Base-by-base conservation (phyloP, 345 rosid species). In the Gossypioides kirkii region DNA sequence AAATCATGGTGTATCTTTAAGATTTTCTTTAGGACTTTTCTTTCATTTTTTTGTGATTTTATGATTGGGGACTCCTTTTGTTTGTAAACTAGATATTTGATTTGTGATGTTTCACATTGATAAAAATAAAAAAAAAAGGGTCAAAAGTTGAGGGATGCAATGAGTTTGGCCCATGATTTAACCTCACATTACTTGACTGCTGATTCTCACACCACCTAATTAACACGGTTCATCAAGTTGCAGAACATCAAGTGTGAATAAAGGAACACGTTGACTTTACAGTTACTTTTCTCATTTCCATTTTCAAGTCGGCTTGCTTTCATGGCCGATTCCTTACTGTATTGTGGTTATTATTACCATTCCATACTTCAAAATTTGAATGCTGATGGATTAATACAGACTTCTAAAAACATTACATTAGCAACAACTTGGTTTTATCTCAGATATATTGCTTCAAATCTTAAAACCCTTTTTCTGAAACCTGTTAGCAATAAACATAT, bases 1-100 rank as follows among this genome's bases (percentile, higher is more conserved):
- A 32, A 32, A 32, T 32, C 38, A 66, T 28, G n/a, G 50, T 67
- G 41, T 67, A 67, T 46, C 71, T 20, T 67, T 25, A 25, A 67
- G 71, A 67, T 67, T 67, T 67, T 46, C 41, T 67, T 67, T 8
- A 67, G 22, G 71, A 67, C 56, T 13, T 47, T n/a, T n/a, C n/a
- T n/a, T n/a, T n/a, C n/a, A n/a, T n/a, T 36, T 25, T 23, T 6
- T 11, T 22, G 54, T 45, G 70, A 43, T 22, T 43, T 20, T 65
- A 23, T 49, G 17, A 13, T 16, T 14, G 17, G 1, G 46, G 46
- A 8, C 12, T 43, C 3, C 12, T 43, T 43, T 49, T 16, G 4
- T 49, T 49, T n/a, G n/a, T n/a, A n/a, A 13, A 49, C 4, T 14
- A 49, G 38, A 16, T 49, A 18, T 13, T 49, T 61, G 46, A 36